These are phyloP conservation scores for Isatis lusitanica DNA, from an alignment of 441 rosid genomes.

Conservation along the genomic window DNA sequence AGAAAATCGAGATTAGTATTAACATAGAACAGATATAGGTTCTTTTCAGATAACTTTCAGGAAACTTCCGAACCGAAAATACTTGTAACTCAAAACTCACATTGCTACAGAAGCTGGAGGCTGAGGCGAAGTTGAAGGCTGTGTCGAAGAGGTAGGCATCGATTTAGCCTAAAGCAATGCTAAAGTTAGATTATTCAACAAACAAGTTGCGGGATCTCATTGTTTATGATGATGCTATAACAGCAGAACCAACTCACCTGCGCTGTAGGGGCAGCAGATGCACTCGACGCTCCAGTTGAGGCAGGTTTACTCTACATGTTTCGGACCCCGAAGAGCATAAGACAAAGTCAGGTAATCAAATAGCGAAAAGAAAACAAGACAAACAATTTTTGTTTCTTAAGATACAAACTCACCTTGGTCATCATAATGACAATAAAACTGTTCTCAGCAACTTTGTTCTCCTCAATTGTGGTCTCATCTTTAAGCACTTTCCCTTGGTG, in stretches of 20 bases:
- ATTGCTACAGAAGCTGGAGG: conserved; percentile 19
- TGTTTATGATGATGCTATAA: neutral
- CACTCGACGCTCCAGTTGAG: conserved; percentile 58
- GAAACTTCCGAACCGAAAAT: neutral
- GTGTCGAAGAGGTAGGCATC: conserved; percentile 25
- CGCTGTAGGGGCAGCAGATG: conserved; percentile 50
- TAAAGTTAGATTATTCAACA: conserved; percentile 11
- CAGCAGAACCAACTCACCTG: conserved; percentile 42
- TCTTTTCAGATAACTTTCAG: neutral
- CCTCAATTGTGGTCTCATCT: conserved; percentile 71
- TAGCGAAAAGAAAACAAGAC: neutral
- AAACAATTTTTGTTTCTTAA: neutral
- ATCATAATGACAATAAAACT: conserved; percentile 83
- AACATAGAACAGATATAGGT: neutral
- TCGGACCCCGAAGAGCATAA: neutral
- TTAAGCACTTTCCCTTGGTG: conserved; percentile 83
- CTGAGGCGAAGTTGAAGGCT: conserved; percentile 27
- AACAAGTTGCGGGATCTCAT: conserved; percentile 10
- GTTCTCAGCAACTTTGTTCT: conserved; percentile 69
- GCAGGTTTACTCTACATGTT: conserved; percentile 60
- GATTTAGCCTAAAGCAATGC: conserved; percentile 25
- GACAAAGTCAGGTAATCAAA: neutral
- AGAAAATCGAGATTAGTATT: neutral
- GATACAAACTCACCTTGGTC: conserved; percentile 53
- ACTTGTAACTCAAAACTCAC: conserved; percentile 24